phyloP scores from a whole-genome alignment of 306 rosid genomes.

The Citrullus colocynthis region DNA sequence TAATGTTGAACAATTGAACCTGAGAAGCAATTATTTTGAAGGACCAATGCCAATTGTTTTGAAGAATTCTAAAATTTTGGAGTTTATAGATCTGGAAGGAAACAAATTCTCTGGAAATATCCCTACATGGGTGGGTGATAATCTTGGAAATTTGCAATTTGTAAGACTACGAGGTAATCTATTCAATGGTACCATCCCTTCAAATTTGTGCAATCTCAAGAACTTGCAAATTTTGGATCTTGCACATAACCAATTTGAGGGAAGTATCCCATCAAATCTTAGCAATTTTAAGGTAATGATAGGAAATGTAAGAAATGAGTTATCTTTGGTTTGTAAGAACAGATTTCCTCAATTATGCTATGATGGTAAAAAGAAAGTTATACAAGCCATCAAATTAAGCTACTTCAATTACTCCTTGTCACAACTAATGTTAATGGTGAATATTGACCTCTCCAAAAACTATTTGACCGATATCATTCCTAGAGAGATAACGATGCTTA shows the following conservation, averaged over 20 bases:
- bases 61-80: neutral
- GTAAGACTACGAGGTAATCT: neutral
- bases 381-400: neutral
- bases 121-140: neutral
- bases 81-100: neutral
- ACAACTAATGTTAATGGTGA: neutral
- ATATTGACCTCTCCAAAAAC: neutral
- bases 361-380: neutral
- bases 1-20: neutral
- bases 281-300: neutral
- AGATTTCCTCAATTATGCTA: neutral
- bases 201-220: neutral
- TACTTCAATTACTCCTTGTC: neutral
- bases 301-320: neutral
- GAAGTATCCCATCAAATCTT: neutral
- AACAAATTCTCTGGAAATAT: neutral
- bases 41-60: neutral
- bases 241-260: neutral
- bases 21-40: neutral
- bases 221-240: slow-evolving; percentile 8
- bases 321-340: neutral
- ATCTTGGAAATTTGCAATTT: neutral
- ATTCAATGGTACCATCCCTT: neutral
- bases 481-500: neutral
- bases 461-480: neutral